phyloP scores from a whole-genome alignment of 176 grass and related monocot species.

The Oryza officinalis region DNA sequence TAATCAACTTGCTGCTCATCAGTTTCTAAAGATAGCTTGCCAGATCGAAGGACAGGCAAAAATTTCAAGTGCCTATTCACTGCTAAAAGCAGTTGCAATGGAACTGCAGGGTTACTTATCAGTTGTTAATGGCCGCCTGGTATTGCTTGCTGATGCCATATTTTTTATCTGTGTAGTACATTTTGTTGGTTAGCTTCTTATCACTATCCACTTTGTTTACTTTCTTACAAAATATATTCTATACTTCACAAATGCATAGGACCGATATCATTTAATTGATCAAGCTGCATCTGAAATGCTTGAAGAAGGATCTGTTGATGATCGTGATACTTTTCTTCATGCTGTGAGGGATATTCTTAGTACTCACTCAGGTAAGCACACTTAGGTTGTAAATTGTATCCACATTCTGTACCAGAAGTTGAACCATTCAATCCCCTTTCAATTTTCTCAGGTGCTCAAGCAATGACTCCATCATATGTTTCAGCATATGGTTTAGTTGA shows the following conservation, averaged over 20 bases:
- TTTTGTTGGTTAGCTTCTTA: constrained; percentile 21
- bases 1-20: constrained; percentile 75
- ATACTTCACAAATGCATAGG: constrained; percentile 47
- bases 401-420: constrained; percentile 1
- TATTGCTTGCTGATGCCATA: constrained; percentile 38
- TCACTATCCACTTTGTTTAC: constrained; percentile 19
- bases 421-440: constrained; percentile 13
- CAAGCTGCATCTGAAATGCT: constrained; percentile 62
- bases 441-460: constrained; percentile 56
- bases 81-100: constrained; percentile 71
- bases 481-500: constrained; percentile 86
- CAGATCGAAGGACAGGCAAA: constrained; percentile 60
- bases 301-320: constrained; percentile 91
- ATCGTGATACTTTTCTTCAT: constrained; percentile 81
- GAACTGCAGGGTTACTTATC: constrained; percentile 81
- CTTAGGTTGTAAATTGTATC: not conserved
- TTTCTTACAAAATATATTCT: constrained; percentile 35
- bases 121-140: constrained; percentile 60
- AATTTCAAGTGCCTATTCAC: constrained; percentile 62
- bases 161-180: not conserved
- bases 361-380: constrained; percentile 64
- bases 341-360: constrained; percentile 76
- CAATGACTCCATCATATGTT: constrained; percentile 62
- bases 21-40: constrained; percentile 79
- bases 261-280: constrained; percentile 63